Evolutionary conservation across 2,329 filamentous ascomycete species (phyloP).

Genomic region (Scytalidium sp.): DNA sequence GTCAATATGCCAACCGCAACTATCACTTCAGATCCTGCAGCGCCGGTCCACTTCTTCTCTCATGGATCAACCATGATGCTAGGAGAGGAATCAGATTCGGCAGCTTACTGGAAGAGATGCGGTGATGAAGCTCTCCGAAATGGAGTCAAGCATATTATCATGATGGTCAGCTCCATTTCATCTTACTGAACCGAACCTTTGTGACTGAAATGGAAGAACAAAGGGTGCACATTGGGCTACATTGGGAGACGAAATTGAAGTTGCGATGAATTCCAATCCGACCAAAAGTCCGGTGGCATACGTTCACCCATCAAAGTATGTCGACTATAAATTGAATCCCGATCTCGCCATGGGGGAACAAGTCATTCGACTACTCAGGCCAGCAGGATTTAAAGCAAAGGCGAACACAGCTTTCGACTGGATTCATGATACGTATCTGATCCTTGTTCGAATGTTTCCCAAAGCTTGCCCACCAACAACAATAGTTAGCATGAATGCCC

Average conservation of each 20-base stretch:
- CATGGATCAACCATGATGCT: constrained; percentile 73
- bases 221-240: constrained; percentile 66
- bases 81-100: constrained; percentile 59
- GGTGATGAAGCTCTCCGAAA: constrained; percentile 60
- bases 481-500: constrained; percentile 51
- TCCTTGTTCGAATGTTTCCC: constrained; percentile 69
- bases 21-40: too few relatives aligned
- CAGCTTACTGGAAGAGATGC: constrained; percentile 63
- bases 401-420: constrained; percentile 60
- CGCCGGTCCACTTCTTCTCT: too few relatives aligned
- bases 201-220: constrained; percentile 3
- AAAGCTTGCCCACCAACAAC: constrained; percentile 62
- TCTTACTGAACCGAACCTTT: not conserved
- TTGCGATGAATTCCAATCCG: constrained; percentile 58
- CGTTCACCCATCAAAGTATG: constrained; percentile 64
- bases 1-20: too few relatives aligned
- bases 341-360: constrained; percentile 51
- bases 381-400: constrained; percentile 50
- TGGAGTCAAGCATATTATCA: constrained; percentile 59
- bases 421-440: constrained; percentile 71
- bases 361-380: constrained; percentile 46
- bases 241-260: constrained; percentile 52
- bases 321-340: constrained; percentile 56
- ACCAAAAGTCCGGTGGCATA: constrained; percentile 63
- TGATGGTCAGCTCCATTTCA: constrained; percentile 48